Percentiles rank a stretch among this genome's conserved stretches.
Conservation (phyloP, 306 rosid species). For the Cyclanthera cordifolia region DNA sequence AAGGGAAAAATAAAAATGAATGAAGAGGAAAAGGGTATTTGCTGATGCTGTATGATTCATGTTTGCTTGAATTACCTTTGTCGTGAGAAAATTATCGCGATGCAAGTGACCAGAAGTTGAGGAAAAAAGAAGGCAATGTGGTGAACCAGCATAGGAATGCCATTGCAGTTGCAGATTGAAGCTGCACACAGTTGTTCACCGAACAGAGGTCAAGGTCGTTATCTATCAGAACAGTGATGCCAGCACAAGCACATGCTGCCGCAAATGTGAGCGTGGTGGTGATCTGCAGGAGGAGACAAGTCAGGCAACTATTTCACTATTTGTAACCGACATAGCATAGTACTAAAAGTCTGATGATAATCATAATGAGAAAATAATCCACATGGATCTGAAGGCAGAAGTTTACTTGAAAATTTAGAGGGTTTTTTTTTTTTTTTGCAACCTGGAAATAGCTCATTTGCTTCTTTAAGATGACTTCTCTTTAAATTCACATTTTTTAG, state of each 20-base stretch:
- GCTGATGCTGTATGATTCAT: not conserved
- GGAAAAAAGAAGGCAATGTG: conserved; percentile 63
- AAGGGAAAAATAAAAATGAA: not conserved
- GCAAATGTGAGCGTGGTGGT: conserved; percentile 78
- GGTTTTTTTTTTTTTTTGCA: too few relatives aligned
- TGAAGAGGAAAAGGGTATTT: not conserved
- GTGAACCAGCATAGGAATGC: conserved; percentile 79
- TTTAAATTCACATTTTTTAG: too few relatives aligned
- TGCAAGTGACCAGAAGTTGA: conserved; percentile 52
- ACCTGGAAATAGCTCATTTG: too few relatives aligned
- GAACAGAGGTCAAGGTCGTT: conserved; percentile 59
- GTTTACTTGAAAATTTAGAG: too few relatives aligned
- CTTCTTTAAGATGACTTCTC: too few relatives aligned
- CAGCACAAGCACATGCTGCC: conserved; percentile 94
- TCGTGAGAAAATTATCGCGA: not conserved
- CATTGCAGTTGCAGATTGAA: conserved; percentile 82
- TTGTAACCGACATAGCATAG: not conserved
- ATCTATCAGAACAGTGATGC: conserved; percentile 84
- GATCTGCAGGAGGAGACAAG: conserved; percentile 37
- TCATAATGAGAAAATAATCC: too few relatives aligned
- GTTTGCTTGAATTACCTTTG: conserved; percentile 1
- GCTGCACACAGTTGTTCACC: conserved; percentile 55
- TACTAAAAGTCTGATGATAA: not conserved
- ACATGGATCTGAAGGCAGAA: too few relatives aligned
- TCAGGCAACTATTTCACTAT: not conserved